phyloP scores from a whole-genome alignment of 345 rosid genomes.

The Microcos paniculata region DNA sequence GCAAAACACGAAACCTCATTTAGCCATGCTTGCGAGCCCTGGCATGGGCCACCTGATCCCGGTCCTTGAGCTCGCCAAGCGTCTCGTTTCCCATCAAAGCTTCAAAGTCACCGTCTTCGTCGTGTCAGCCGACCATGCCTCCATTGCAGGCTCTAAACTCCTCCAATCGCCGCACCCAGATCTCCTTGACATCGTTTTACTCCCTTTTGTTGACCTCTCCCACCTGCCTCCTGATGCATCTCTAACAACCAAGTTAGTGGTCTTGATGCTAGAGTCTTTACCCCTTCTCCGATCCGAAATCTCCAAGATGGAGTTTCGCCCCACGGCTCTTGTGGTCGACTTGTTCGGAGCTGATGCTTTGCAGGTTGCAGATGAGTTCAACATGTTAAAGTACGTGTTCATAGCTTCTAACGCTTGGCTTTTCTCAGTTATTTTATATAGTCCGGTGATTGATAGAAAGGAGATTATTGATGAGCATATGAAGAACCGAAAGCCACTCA shows the following conservation, averaged over 20 bases:
- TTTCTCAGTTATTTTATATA: slow-evolving; percentile 28
- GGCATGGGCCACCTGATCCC: slow-evolving; percentile 60
- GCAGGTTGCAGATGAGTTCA: slow-evolving; percentile 41
- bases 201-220: slow-evolving; percentile 27
- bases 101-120: slow-evolving; percentile 33
- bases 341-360: slow-evolving; percentile 47
- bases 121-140: slow-evolving; percentile 21
- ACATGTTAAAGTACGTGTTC: slow-evolving; percentile 45
- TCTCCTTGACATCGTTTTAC: slow-evolving; percentile 22
- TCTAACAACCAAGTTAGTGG: not conserved
- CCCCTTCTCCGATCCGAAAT: slow-evolving; percentile 24
- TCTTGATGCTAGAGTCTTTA: slow-evolving; percentile 20
- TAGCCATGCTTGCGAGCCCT: slow-evolving; percentile 41
- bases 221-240: slow-evolving; percentile 8
- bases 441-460: slow-evolving; percentile 26
- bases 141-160: slow-evolving; percentile 14
- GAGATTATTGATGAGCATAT: slow-evolving; percentile 25
- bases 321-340: slow-evolving; percentile 42
- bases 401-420: slow-evolving; percentile 48
- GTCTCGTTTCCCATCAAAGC: slow-evolving; percentile 27
- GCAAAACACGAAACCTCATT: slow-evolving; percentile 18
- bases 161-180: not conserved
- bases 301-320: slow-evolving; percentile 17
- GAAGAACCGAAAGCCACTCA: slow-evolving; percentile 27
- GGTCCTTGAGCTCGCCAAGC: slow-evolving; percentile 34